A percentile compares a stretch with the other conserved stretches of the same genome.
These are phyloP conservation scores for Aspergillus pseudoterreus DNA, from an alignment of 2,329 filamentous ascomycete species.

Conservation along the genomic window DNA sequence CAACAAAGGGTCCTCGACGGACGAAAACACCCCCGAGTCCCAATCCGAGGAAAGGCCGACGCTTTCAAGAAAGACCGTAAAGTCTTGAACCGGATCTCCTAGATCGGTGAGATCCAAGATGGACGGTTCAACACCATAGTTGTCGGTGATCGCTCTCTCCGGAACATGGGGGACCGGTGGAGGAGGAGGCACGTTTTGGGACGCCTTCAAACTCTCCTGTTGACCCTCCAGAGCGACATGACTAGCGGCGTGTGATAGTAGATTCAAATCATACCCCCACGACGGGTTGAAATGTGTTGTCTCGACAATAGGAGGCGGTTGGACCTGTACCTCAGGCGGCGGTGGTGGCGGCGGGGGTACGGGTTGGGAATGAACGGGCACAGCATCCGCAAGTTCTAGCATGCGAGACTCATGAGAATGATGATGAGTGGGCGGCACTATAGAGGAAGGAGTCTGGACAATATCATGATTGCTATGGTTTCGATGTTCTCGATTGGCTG, in stretches of 20 bases:
- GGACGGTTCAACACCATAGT: conserved; percentile 42
- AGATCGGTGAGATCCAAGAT: conserved; percentile 45
- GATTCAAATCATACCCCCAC: conserved; percentile 49
- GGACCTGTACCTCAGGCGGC: conserved; percentile 35
- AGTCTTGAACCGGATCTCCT: conserved; percentile 48
- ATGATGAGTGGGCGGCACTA: conserved; percentile 31
- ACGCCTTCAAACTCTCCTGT: conserved; percentile 37
- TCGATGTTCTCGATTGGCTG: conserved; percentile 37
- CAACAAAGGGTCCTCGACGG: conserved; percentile 38
- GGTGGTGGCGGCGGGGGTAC: conserved; percentile 24
- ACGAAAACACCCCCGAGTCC: conserved; percentile 46
- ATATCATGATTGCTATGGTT: conserved; percentile 29
- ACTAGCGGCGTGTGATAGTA: conserved; percentile 47
- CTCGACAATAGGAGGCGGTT: conserved; percentile 38
- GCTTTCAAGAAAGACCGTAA: conserved; percentile 47
- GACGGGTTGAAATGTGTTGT: conserved; percentile 47
- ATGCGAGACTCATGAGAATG: conserved; percentile 39
- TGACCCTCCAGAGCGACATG: conserved; percentile 48
- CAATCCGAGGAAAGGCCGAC: conserved; percentile 49
- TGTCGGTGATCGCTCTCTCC: conserved; percentile 39
- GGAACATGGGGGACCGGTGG: conserved; percentile 31
- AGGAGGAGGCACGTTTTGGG: conserved; percentile 29
- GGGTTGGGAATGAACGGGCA: conserved; percentile 38
- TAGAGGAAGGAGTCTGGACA: conserved; percentile 32
- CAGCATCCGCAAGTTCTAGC: conserved; percentile 43